phyloP scores from a whole-genome alignment of 1,284 basidiomycete genomes.

The Athelia sp. region DNA sequence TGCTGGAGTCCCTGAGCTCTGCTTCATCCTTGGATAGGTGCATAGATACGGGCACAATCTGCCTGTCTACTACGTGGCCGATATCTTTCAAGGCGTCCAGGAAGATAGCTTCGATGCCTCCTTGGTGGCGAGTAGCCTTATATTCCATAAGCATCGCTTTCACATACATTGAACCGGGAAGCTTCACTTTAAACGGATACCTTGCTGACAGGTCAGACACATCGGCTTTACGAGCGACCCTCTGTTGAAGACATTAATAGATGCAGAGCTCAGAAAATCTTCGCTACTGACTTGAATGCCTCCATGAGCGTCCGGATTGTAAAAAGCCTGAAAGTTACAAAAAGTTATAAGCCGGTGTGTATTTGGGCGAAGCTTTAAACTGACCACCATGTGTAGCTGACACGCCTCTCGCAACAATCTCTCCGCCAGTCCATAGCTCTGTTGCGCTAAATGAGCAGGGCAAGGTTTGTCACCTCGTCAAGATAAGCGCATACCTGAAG shows the following conservation, averaged over 20 bases:
- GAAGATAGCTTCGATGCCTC: constrained; percentile 67
- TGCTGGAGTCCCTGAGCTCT: constrained; percentile 34
- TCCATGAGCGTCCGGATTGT: constrained; percentile 56
- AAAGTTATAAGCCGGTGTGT: not conserved
- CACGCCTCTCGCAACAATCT: constrained; percentile 59
- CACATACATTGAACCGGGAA: constrained; percentile 1
- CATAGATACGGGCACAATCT: constrained; percentile 49
- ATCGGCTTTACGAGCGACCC: constrained; percentile 1
- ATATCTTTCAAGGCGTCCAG: constrained; percentile 53
- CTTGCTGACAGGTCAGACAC: constrained; percentile 47
- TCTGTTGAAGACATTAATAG: constrained; percentile 2
- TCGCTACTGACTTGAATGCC: constrained; percentile 51
- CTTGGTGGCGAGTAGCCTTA: constrained; percentile 66
- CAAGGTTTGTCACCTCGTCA: not conserved
- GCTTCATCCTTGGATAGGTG: constrained; percentile 40
- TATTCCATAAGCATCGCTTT: constrained; percentile 2
- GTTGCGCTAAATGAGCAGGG: not conserved
- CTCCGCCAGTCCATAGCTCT: constrained; percentile 74
- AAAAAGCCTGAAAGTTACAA: constrained; percentile 50
- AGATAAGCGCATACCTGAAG: constrained; percentile 44
- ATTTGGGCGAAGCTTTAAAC: constrained; percentile 14
- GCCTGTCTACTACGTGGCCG: constrained; percentile 54
- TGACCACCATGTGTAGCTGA: constrained; percentile 63
- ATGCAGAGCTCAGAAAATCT: not conserved
- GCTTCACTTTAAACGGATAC: constrained; percentile 58